Evolutionary conservation across 2,329 filamentous ascomycete species (phyloP).

Genomic region (Trichoderma simmonsii): DNA sequence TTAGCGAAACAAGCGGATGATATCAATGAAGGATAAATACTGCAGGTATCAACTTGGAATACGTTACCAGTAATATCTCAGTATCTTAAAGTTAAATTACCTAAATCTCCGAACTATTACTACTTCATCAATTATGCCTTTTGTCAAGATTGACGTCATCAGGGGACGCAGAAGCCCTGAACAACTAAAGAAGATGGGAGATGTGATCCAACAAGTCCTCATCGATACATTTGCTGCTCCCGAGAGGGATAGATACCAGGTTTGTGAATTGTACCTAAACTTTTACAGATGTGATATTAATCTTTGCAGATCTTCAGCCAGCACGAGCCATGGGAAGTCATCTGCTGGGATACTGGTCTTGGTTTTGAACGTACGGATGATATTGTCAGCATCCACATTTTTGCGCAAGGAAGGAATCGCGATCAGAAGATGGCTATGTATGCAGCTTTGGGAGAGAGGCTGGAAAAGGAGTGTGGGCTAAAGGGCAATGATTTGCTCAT

Average conservation of each 20-base stretch:
- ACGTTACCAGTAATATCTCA: background rate
- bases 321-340: background rate
- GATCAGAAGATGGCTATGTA: background rate
- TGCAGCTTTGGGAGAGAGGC: background rate
- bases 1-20: background rate
- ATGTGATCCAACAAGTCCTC: background rate
- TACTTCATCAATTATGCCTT: background rate
- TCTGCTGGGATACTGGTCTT: background rate
- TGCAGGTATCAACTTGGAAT: background rate
- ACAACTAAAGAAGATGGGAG: background rate
- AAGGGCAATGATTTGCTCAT: background rate
- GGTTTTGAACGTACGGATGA: background rate
- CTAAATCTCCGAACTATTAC: too few species aligned
- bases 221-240: background rate
- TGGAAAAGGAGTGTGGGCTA: background rate
- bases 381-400: background rate
- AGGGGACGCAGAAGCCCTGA: background rate
- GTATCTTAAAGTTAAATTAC: background rate
- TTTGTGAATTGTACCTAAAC: background rate
- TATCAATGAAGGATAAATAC: background rate
- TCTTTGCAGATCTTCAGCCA: background rate
- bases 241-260: background rate
- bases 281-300: background rate
- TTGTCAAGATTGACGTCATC: background rate
- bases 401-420: background rate